Base-by-base conservation (phyloP, 2,329 filamentous ascomycete genomes). In the Ascochyta pisi region DNA sequence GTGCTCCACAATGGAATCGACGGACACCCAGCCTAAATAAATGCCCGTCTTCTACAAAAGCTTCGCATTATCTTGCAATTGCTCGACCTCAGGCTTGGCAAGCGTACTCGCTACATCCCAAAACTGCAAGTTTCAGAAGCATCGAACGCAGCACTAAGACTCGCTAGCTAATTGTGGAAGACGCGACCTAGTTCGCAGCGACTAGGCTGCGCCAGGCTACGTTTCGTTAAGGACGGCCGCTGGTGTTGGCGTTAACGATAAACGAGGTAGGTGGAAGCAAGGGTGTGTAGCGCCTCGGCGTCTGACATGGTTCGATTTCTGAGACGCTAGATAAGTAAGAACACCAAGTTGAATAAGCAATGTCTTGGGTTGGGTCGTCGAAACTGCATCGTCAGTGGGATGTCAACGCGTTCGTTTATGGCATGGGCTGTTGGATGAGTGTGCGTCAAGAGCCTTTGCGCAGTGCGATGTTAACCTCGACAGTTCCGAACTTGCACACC, bases 121-220 rank as follows among this genome's bases (percentile, higher is more conserved):
- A 31, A 31, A 53, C 22, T 22, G 39, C 41, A n/a, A 34, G 34
- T 51, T 51, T 7, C 19, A 23, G 33, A 34, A 44, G 54, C 40
- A 40, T 60, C 19, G 57, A 60, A 54, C 31, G 45, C 57, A 41
- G 57, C 57, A 54, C 57, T 60, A 60, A 37, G 22, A 22, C 23
- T 41, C 43, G 46, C 57, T 60, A 60, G 51, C 54, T 55, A 34
- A 34, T 31, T 27, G 26, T 42, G 48, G 53, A 50, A 57, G 43
- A 15, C 13, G 24, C 33, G 54, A 57, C 23, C 13, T 51, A 56
- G 43, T 38, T 22, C 35, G 52, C 46, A 50, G 51, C 40, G 40
- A 45, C 47, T 49, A 49, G 44, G 40, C 51, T 50, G 33, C 43
- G 50, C 50, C 42, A 51, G 49, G 49, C 49, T 51, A 51, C 49